phyloP scores from a whole-genome alignment of 2,329 filamentous ascomycete species.

The Pseudofabraea citricarpa region DNA sequence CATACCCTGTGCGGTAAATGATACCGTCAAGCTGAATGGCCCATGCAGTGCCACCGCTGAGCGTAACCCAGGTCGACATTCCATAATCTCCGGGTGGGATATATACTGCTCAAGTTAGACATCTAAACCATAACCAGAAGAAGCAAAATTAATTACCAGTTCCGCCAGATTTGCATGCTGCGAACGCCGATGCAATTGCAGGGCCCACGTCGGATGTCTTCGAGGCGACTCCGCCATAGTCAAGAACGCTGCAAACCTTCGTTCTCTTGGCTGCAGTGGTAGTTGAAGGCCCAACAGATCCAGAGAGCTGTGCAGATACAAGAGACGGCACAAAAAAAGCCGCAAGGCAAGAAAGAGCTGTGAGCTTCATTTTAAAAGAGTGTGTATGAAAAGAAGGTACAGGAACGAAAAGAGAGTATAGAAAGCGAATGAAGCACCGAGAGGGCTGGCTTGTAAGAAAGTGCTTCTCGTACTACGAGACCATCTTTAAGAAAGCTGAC shows the following conservation, averaged over 20 bases:
- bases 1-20: conserved; percentile 43
- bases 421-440: background rate
- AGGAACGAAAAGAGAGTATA: background rate
- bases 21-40: conserved; percentile 48
- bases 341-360: conserved; percentile 7
- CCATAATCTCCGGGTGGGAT: conserved; percentile 32
- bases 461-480: too few species aligned
- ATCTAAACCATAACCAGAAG: background rate
- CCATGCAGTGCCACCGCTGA: conserved; percentile 41
- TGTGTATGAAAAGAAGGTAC: background rate
- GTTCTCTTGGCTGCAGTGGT: conserved; percentile 35
- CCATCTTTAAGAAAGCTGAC: background rate
- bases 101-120: conserved; percentile 13
- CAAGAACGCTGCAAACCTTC: conserved; percentile 46
- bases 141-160: conserved; percentile 18
- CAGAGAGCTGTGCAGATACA: conserved; percentile 33
- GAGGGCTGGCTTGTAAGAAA: background rate
- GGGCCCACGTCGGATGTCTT: conserved; percentile 46
- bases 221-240: conserved; percentile 47
- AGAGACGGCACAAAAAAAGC: conserved; percentile 14
- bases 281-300: conserved; percentile 40
- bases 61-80: conserved; percentile 42
- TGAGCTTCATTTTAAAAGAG: conserved; percentile 13
- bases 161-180: conserved; percentile 45
- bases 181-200: conserved; percentile 42